Evolutionary conservation across 768 basidiomycete genomes (phyloP).

Genomic region (Sarcomyxa edulis): DNA sequence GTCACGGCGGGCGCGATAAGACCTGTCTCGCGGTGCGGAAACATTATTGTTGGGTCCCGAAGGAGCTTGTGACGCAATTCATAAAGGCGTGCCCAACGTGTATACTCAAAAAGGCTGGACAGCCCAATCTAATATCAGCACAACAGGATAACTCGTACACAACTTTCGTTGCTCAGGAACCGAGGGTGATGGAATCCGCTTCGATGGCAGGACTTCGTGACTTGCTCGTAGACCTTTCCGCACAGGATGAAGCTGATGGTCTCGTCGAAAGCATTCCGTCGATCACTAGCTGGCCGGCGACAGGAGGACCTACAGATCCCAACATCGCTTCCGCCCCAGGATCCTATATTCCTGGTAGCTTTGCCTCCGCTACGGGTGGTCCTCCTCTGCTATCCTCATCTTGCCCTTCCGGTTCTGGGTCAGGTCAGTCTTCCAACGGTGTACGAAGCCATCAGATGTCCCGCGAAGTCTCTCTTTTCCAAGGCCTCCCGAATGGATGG

Average conservation of each 20-base stretch:
- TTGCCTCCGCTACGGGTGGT: no score
- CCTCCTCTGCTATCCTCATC: background rate
- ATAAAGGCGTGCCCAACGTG: slow-evolving; percentile 80
- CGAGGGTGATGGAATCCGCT: no score
- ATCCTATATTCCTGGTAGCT: background rate
- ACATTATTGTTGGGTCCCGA: slow-evolving; percentile 80
- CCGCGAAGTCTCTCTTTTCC: slow-evolving; percentile 42
- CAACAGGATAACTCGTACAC: no score
- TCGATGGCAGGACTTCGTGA: background rate
- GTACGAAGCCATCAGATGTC: slow-evolving; percentile 29
- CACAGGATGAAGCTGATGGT: background rate
- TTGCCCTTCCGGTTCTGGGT: background rate
- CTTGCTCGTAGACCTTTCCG: background rate
- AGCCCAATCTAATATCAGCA: slow-evolving; percentile 15
- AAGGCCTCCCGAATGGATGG: slow-evolving; percentile 44
- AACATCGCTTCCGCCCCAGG: background rate
- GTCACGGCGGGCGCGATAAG: slow-evolving; percentile 78
- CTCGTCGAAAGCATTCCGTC: background rate
- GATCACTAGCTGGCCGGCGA: background rate
- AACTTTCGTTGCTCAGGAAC: background rate
- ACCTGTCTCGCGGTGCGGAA: slow-evolving; percentile 62
- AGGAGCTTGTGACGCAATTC: slow-evolving; percentile 75
- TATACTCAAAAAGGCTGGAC: slow-evolving; percentile 37
- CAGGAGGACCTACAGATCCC: no score
- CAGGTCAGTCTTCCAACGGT: background rate